phyloP scores from a whole-genome alignment of 2,329 filamentous ascomycete species.

The Clarireedia sp. region DNA sequence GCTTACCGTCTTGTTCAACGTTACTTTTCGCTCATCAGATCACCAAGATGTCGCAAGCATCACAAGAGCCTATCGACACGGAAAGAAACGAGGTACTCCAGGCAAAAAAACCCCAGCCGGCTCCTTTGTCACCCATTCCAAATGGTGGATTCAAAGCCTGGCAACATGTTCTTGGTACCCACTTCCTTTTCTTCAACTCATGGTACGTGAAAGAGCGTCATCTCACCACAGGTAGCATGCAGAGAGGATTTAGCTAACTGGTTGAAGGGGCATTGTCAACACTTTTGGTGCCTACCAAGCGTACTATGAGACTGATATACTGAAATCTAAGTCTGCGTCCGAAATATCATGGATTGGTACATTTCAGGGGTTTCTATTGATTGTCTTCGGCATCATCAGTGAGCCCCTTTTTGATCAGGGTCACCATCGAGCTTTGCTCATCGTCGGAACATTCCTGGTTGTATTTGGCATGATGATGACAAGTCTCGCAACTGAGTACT shows the following conservation, averaged over 20 bases:
- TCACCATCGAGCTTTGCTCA: constrained; percentile 34
- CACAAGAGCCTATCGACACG: background rate
- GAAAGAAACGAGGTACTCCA: background rate
- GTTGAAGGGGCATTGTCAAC: constrained; percentile 32
- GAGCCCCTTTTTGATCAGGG: constrained; percentile 43
- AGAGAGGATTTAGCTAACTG: too few species aligned
- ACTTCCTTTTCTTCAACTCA: constrained; percentile 47
- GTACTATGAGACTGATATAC: constrained; percentile 37
- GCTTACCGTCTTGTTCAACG: background rate
- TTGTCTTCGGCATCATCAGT: constrained; percentile 34
- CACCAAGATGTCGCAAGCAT: background rate
- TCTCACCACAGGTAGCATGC: too few species aligned
- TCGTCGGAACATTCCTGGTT: constrained; percentile 34
- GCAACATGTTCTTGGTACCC: constrained; percentile 43
- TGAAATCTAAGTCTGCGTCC: constrained; percentile 33
- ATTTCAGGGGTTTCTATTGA: constrained; percentile 38
- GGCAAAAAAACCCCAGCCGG: background rate
- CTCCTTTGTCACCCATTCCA: constrained; percentile 11
- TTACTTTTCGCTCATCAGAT: background rate
- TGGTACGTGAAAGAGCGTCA: constrained; percentile 30
- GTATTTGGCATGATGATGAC: constrained; percentile 41
- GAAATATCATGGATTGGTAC: constrained; percentile 40
- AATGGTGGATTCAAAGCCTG: constrained; percentile 48
- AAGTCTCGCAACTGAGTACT: constrained; percentile 32
- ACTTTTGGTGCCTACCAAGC: constrained; percentile 49